These are phyloP conservation scores for Tetraselmis chui DNA, from an alignment of 139 green algal species.

Conservation along the genomic window DNA sequence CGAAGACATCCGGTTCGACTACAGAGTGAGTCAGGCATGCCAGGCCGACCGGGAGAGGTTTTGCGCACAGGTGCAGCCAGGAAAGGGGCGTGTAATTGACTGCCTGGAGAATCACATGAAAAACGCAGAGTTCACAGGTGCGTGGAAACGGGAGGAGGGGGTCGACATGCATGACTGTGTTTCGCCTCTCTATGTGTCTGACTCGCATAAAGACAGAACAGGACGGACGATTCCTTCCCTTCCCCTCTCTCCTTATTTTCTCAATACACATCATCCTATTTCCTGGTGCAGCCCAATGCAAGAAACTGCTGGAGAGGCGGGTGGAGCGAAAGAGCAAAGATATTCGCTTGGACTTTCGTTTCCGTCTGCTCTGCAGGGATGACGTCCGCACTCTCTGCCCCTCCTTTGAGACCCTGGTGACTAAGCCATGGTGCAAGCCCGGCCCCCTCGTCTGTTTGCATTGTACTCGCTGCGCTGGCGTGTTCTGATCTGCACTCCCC, in stretches of 20 bases:
- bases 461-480: no score
- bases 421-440: background rate
- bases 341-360: conserved; percentile 3
- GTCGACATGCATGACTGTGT: no score
- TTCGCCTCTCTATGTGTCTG: no score
- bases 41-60: conserved; percentile 26
- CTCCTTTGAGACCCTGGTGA: background rate
- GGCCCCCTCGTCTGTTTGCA: background rate
- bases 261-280: no score
- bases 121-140: conserved; percentile 12
- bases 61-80: conserved; percentile 28
- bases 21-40: conserved; percentile 22
- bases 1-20: conserved; percentile 40
- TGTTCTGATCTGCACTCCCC: no score
- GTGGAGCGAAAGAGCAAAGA: background rate
- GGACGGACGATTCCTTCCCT: background rate
- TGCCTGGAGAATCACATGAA: conserved; percentile 29
- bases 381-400: background rate
- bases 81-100: conserved; percentile 19
- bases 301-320: background rate
- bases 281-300: background rate
- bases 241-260: background rate
- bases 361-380: background rate
- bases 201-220: no score
- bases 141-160: no score